Evolutionary conservation across 2,329 filamentous ascomycete genomes (phyloP).

Genomic region (Fusarium sterilihyphosum): DNA sequence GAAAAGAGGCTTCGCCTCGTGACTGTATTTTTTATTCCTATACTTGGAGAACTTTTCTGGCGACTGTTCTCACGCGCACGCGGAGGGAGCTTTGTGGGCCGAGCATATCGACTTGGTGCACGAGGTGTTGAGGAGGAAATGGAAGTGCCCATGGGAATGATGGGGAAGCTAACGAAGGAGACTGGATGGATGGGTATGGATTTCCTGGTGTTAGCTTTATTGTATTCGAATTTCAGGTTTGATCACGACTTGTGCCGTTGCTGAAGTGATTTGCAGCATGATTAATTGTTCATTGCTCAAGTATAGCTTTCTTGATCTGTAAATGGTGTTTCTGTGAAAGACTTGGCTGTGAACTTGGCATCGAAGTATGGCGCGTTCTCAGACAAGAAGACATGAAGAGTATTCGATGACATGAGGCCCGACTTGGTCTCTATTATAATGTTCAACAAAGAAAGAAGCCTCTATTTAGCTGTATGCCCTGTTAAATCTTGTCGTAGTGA

Average conservation of each 20-base stretch:
- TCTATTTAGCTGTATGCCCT: background rate
- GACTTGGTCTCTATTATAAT: no score
- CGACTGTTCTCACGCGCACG: slow-evolving; percentile 20
- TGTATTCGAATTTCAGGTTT: slow-evolving; percentile 31
- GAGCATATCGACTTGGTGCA: slow-evolving; percentile 26
- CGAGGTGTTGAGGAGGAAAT: slow-evolving; percentile 19
- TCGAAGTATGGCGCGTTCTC: no score
- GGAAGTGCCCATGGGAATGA: slow-evolving; percentile 17
- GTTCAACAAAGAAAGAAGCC: rapidly evolving
- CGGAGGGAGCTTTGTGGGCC: slow-evolving; percentile 29
- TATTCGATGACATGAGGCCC: rapidly evolving
- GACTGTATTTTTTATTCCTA: slow-evolving; percentile 24
- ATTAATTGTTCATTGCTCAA: background rate
- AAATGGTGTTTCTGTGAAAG: no score
- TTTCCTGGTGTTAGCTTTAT: slow-evolving; percentile 38
- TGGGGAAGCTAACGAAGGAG: slow-evolving; percentile 9
- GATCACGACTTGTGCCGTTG: background rate
- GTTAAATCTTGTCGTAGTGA: no score
- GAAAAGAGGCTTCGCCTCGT: slow-evolving; percentile 14
- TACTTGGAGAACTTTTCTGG: slow-evolving; percentile 28
- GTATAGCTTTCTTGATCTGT: background rate
- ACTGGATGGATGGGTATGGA: slow-evolving; percentile 30
- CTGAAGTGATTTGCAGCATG: background rate
- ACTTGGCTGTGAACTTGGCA: background rate
- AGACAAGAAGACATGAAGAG: background rate